Conservation (phyloP, 441 rosid species). For the Pelargonium fulgidum region DNA sequence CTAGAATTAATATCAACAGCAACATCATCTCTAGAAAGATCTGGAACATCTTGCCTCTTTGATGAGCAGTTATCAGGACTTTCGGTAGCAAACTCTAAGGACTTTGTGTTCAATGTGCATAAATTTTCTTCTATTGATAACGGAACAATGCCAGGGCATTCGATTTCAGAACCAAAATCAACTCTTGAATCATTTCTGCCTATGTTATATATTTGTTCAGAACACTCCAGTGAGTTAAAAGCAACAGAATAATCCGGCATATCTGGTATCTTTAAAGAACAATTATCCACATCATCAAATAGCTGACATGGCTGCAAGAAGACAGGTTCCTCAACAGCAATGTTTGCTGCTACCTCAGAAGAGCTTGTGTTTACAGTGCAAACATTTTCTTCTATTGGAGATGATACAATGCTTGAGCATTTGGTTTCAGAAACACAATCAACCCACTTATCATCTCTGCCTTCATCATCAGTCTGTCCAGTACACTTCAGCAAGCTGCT, state of each 20-base stretch:
- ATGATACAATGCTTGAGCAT: neutral
- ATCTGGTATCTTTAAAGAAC: neutral
- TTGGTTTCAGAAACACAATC: conserved; percentile 6
- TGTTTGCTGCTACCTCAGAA: neutral
- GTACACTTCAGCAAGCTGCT: neutral
- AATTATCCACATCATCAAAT: neutral
- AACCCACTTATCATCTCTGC: neutral
- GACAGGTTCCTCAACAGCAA: neutral
- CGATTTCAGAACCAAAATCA: neutral
- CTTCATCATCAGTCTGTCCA: neutral
- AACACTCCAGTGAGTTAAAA: conserved; percentile 8
- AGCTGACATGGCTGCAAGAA: conserved; percentile 3
- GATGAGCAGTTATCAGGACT: conserved; percentile 27
- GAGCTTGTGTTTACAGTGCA: neutral
- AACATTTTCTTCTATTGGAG: neutral
- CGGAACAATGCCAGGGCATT: neutral
- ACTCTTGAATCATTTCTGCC: neutral
- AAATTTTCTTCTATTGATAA: conserved; percentile 19
- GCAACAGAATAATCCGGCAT: neutral
- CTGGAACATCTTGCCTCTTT: conserved; percentile 25
- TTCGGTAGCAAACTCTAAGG: conserved; percentile 21
- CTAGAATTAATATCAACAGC: conserved; percentile 26
- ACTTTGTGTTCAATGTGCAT: conserved; percentile 26
- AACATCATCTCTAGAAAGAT: conserved; percentile 27
- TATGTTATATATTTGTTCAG: neutral